Conservation (phyloP, 352 stramenopile genomes). For the Phytophthora cryptogea region DNA sequence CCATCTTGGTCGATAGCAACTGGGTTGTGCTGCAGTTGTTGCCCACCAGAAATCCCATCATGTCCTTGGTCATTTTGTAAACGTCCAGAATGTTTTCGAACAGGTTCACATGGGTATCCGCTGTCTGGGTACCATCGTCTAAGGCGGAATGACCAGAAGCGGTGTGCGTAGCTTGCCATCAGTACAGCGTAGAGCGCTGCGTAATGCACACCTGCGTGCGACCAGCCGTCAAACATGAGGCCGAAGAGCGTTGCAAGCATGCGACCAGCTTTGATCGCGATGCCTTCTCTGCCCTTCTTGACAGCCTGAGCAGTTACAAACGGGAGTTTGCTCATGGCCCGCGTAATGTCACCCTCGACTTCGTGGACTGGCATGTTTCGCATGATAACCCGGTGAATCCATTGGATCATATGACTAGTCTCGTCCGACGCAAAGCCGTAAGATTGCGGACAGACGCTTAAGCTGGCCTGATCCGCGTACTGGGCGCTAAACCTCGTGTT, state of each 20-base stretch:
- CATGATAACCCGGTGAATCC: slow-evolving; percentile 3
- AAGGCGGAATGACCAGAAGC: too few species aligned
- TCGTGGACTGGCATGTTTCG: slow-evolving; percentile 12
- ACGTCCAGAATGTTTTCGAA: slow-evolving; percentile 12
- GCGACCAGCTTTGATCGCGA: too few species aligned
- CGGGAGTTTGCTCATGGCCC: slow-evolving; percentile 2
- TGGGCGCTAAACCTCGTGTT: neutral
- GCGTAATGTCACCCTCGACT: slow-evolving; percentile 3
- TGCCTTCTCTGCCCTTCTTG: too few species aligned
- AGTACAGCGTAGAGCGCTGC: too few species aligned
- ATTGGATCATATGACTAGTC: slow-evolving; percentile 5
- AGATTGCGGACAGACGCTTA: neutral
- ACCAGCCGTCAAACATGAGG: slow-evolving; percentile 6
- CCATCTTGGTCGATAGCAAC: slow-evolving; percentile 8
- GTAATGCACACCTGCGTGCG: neutral
- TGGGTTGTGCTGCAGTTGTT: slow-evolving; percentile 9
- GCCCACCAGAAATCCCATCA: slow-evolving; percentile 13
- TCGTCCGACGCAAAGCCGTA: slow-evolving; percentile 13
- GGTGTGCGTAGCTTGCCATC: too few species aligned
- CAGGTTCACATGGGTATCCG: slow-evolving; percentile 6
- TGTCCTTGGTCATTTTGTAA: slow-evolving; percentile 9
- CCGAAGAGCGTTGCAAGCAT: too few species aligned
- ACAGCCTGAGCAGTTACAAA: neutral
- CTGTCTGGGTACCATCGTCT: too few species aligned
- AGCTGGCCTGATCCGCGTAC: neutral